Base-by-base conservation (phyloP, 495 filamentous ascomycete genomes). In the Lasiosphaeriaceae sp. region DNA sequence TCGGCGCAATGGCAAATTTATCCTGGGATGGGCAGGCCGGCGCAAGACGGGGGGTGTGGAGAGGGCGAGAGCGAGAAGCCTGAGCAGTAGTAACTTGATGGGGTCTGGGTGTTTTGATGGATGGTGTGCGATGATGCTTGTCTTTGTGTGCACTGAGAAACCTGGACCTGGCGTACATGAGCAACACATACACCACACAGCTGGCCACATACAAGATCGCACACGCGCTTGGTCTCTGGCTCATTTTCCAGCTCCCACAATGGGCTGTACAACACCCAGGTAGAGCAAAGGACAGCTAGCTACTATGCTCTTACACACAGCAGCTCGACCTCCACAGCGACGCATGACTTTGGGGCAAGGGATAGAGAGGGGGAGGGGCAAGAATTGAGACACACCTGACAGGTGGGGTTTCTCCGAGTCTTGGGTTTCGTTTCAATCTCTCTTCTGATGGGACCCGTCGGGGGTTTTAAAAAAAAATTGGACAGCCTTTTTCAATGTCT, bases 301-400 rank as follows among this genome's bases (percentile, higher is more conserved):
- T 9, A 8, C 34, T 9, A 14, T 37, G 34, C 34, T 14, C 14
- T 37, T n/a, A n/a, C n/a, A n/a, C n/a, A n/a, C 34, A 9, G 34
- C 34, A 37, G 34, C 34, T 37, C 34, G 34, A 37, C 34, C 34
- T 37, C 34, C 34, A 37, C 34, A 37, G 34, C 9, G 34, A 14
- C n/a, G n/a, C n/a, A n/a, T n/a, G n/a, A n/a, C n/a, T n/a, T n/a
- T n/a, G 2, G 39, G 39, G 39, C 5, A 17, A 17, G 14, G 39
- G 39, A 16, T 6, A 14, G 37, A 12, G 37, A 48, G 39, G 11
- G 24, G 47, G 23, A 34, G 24, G 39, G 31, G 17, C 24, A 22
- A 39, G 41, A 43, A 21, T 41, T 47, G 39, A 55, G 46, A 59
- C 51, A 59, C 46, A 55, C 57, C 56, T 59, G 57, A 54, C 51